Conservation (phyloP, 2,329 filamentous ascomycete species). For the Aspergillus awamori region DNA sequence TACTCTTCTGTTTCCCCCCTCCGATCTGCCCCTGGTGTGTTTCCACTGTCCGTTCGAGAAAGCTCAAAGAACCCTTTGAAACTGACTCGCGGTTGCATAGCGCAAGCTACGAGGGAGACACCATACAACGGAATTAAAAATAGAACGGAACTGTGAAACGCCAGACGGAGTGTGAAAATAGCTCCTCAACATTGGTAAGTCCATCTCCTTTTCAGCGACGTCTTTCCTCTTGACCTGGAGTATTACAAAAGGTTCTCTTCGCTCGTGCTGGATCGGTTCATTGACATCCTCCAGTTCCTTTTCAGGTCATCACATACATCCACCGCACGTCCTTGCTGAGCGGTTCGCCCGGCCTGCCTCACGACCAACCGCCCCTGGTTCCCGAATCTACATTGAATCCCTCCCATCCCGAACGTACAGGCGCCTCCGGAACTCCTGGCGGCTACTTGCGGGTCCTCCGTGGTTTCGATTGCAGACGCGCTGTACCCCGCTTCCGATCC, state of each 20-base stretch:
- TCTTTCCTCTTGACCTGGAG: not conserved
- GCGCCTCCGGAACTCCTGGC: slow-evolving; percentile 6
- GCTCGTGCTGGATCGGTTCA: not conserved
- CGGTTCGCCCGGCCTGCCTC: not conserved
- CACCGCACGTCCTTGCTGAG: not conserved
- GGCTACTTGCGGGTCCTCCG: slow-evolving; percentile 9
- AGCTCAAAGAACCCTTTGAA: slow-evolving; percentile 5
- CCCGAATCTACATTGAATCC: not conserved
- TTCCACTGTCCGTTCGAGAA: not conserved
- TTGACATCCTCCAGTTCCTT: not conserved
- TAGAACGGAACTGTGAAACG: slow-evolving; percentile 24
- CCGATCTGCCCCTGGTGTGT: not conserved
- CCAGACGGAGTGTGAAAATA: slow-evolving; percentile 7
- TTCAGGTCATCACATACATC: not conserved
- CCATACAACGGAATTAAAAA: slow-evolving; percentile 17
- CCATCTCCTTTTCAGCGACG: slow-evolving; percentile 13
- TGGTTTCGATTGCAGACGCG: slow-evolving; percentile 16
- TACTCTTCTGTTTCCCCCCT: not conserved
- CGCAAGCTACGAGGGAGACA: not conserved
- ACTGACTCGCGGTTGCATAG: slow-evolving; percentile 8
- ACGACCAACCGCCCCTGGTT: not conserved
- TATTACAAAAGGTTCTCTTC: not conserved
- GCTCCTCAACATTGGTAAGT: slow-evolving; percentile 13
- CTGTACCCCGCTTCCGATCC: slow-evolving; percentile 23
- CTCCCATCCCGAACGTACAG: not conserved